A percentile compares a stretch with the other conserved stretches of the same genome.
Conservation (phyloP, 306 rosid species). For the Canavalia ensiformis region DNA sequence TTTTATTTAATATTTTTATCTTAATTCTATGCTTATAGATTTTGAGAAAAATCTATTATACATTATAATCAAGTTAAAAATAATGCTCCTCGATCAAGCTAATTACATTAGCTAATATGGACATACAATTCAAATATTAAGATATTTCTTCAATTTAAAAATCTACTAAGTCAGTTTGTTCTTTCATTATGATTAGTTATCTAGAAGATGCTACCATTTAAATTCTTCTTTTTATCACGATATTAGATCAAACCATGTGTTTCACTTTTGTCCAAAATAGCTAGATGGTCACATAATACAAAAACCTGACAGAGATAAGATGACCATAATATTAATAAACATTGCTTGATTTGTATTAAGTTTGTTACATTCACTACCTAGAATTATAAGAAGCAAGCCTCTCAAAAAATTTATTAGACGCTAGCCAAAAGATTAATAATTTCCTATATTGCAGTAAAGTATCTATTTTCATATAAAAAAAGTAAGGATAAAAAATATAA, state of each 20-base stretch:
- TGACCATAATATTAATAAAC: neutral
- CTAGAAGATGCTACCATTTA: constrained; percentile 32
- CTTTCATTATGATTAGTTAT: constrained; percentile 35
- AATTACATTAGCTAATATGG: neutral
- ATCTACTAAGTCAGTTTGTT: neutral
- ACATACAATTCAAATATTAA: constrained; percentile 15
- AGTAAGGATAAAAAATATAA: constrained; percentile 13
- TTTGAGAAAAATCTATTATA: neutral
- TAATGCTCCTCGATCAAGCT: neutral
- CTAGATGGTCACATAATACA: constrained; percentile 85
- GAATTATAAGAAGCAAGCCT: constrained; percentile 67
- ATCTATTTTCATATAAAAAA: constrained; percentile 60
- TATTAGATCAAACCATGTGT: constrained; percentile 98
- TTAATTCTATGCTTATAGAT: neutral
- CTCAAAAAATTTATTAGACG: constrained; percentile 83
- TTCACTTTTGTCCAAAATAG: constrained; percentile 86
- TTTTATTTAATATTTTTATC: neutral
- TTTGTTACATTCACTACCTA: constrained; percentile 23
- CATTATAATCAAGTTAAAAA: neutral
- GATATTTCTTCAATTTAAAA: neutral
- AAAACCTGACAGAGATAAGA: constrained; percentile 71
- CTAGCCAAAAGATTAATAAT: constrained; percentile 96
- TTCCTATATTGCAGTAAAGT: constrained; percentile 94
- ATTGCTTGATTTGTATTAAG: constrained; percentile 11
- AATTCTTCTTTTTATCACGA: constrained; percentile 6